Percentiles rank a stretch among this genome's conserved stretches.
Conservation (phyloP, 257 asterid species). For the Handroanthus guayacan region DNA sequence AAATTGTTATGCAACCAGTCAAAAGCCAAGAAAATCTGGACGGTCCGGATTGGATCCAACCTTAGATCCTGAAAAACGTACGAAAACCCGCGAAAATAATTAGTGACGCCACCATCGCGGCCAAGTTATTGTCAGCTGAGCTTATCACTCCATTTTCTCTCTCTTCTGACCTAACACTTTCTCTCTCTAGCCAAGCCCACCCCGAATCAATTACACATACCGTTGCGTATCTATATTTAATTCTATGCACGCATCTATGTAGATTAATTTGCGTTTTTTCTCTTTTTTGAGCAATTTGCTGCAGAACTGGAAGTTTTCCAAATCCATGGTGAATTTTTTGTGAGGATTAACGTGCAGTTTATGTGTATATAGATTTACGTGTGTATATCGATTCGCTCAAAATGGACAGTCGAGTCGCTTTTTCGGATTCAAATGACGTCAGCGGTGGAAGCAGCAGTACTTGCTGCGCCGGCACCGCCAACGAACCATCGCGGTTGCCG, state of each 20-base stretch:
- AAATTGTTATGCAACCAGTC: background rate
- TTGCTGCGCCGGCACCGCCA: conserved; percentile 57
- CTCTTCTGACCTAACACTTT: conserved; percentile 46
- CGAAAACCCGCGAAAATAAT: background rate
- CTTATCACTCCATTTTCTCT: conserved; percentile 25
- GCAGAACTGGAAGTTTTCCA: background rate
- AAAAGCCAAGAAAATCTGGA: background rate
- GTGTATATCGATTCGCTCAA: conserved; percentile 10
- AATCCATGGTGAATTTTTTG: conserved; percentile 8
- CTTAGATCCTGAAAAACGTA: conserved; percentile 10
- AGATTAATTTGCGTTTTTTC: too few species aligned
- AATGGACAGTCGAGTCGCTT: conserved; percentile 57
- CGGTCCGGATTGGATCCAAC: background rate
- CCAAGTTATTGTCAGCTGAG: conserved; percentile 1
- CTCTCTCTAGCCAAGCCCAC: conserved; percentile 13
- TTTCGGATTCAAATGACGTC: conserved; percentile 75
- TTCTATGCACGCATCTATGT: background rate
- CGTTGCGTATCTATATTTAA: background rate
- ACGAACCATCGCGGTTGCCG: conserved; percentile 42
- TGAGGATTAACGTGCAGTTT: conserved; percentile 31
- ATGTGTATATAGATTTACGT: conserved; percentile 15
- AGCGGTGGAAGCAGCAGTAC: conserved; percentile 75
- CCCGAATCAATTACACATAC: conserved; percentile 2
- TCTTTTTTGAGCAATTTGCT: conserved; percentile 1
- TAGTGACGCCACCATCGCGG: conserved; percentile 1